Percentiles rank a stretch among this genome's conserved stretches.
These are phyloP conservation scores for Fusarium cicatricum DNA, from an alignment of 2,329 filamentous ascomycete species.

Conservation along the genomic window DNA sequence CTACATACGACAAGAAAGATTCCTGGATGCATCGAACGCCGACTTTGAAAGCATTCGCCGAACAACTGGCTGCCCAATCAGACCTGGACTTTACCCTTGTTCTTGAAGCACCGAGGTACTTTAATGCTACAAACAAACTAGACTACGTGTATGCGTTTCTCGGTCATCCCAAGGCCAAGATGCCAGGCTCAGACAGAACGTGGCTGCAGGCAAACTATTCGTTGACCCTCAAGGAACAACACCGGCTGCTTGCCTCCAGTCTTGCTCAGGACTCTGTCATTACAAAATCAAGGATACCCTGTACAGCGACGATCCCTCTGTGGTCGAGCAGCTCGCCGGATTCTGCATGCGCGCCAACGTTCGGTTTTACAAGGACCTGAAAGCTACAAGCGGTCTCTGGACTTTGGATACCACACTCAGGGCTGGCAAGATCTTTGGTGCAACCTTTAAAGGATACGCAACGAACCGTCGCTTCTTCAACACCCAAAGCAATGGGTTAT, in stretches of 20 bases:
- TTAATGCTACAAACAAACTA: slow-evolving; percentile 11
- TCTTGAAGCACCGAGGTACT: slow-evolving; percentile 11
- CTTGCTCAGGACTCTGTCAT: neutral
- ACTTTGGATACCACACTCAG: neutral
- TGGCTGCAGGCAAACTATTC: slow-evolving; percentile 15
- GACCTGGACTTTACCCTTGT: slow-evolving; percentile 15
- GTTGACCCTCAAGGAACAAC: slow-evolving; percentile 2
- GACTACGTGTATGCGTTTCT: slow-evolving; percentile 14
- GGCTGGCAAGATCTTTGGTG: neutral
- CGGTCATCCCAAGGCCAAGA: slow-evolving; percentile 9
- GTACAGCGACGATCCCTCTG: neutral
- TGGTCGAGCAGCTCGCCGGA: slow-evolving; percentile 9
- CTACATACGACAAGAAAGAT: slow-evolving; percentile 6
- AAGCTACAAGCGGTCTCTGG: slow-evolving; percentile 1
- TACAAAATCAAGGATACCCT: too few species aligned
- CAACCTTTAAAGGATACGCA: slow-evolving; percentile 1
- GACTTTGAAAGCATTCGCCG: neutral
- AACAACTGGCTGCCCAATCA: neutral
- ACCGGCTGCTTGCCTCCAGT: neutral
- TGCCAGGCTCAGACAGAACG: neutral
- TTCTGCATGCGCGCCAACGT: slow-evolving; percentile 3
- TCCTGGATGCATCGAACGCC: slow-evolving; percentile 5
- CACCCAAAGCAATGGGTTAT: neutral
- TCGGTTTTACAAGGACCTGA: neutral
- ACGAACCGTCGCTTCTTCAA: slow-evolving; percentile 12